These are phyloP conservation scores for Dictyostelium discoideum DNA, from an alignment of 78 protist species.

Conservation along the genomic window dicty_2.7 NC_007090.3:1346501-1347000, in stretches of 20 bases:
- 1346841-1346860: neutral
- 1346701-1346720: neutral
- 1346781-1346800: neutral
- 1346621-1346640: neutral
- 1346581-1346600: neutral
- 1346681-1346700: neutral
- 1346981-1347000: too few species aligned
- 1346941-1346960: too few species aligned
- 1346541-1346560: neutral
- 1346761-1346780: neutral
- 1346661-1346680: neutral
- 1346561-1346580: neutral
- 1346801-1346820: neutral
- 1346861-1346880: neutral
- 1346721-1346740: neutral
- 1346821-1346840: neutral
- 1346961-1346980: too few species aligned
- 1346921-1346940: too few species aligned
- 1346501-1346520: neutral
- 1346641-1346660: neutral
- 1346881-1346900: neutral
- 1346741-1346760: neutral
- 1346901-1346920: neutral
- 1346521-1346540: neutral
- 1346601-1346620: neutral